Percentiles rank a stretch among this genome's conserved stretches.
phyloP scores from a whole-genome alignment of 2,329 filamentous ascomycete genomes.

The Colletotrichum plurivorum region DNA sequence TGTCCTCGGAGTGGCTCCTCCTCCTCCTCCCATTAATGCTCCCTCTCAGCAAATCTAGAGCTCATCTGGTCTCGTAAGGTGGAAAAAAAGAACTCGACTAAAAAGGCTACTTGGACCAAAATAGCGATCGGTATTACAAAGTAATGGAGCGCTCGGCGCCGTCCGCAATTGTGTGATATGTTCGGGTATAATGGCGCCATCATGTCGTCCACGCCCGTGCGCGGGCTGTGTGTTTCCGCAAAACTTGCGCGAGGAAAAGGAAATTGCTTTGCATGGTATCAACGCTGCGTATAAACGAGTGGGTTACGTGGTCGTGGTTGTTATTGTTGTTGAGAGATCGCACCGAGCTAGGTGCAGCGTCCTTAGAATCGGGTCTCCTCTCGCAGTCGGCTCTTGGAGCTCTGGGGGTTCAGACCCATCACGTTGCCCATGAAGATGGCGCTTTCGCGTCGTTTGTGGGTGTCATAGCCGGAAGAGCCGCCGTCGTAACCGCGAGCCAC shows the following conservation, averaged over 20 bases:
- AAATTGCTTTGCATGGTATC: slow-evolving; percentile 38
- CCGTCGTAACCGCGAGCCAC: slow-evolving; percentile 51
- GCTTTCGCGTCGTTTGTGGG: slow-evolving; percentile 71
- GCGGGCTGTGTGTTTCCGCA: slow-evolving; percentile 20
- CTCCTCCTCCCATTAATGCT: slow-evolving; percentile 17
- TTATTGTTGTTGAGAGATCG: slow-evolving; percentile 48
- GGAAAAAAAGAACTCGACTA: background rate
- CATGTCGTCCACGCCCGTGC: slow-evolving; percentile 24
- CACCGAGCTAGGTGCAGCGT: background rate
- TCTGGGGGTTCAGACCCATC: slow-evolving; percentile 64
- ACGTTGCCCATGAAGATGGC: slow-evolving; percentile 69
- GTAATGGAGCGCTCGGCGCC: slow-evolving; percentile 41
- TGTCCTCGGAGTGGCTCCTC: background rate
- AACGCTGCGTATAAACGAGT: slow-evolving; percentile 47
- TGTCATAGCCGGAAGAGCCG: slow-evolving; percentile 51
- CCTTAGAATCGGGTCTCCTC: slow-evolving; percentile 66
- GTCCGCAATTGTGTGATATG: slow-evolving; percentile 40
- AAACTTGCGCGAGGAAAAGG: slow-evolving; percentile 21
- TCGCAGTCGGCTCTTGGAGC: slow-evolving; percentile 67
- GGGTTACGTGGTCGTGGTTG: slow-evolving; percentile 39
- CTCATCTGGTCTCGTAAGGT: slow-evolving; percentile 5
- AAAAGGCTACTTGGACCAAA: background rate
- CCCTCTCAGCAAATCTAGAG: background rate
- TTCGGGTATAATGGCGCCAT: slow-evolving; percentile 40
- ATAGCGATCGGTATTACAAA: slow-evolving; percentile 35